Base-by-base conservation (phyloP, 164 flowering plant genomes). In the Stephania cephalantha region DNA sequence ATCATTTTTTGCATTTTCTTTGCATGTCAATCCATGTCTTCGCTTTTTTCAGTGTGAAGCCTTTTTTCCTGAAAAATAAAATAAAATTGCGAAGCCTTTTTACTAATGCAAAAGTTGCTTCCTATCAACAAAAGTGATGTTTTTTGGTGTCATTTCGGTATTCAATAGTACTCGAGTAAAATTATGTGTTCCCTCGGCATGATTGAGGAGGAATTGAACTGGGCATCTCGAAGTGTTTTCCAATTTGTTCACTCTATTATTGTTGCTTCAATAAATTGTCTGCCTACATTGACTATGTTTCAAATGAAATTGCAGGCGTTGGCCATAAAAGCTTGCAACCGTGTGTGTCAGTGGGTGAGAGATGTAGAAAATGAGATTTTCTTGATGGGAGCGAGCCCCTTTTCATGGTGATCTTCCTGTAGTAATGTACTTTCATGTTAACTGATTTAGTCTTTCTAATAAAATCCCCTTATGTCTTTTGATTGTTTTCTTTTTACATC, bases 311-410 rank as follows among this genome's bases (percentile, higher is more conserved):
- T 85, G 82, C 90, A 95, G 99, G 97, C 92, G 46, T 73, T 84
- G 86, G 98, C 99, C 0, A 95, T 95, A 85, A 88, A 89, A 84
- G 84, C 87, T 48, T 95, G 99, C 90, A 95, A 95, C 78, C 85
- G 88, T 61, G 94, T 94, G 12, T 92, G 97, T 78, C 97, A 93
- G 72, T 92, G 99, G 98, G 92, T 95, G 70, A 93, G 92, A 81
- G 97, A 93, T 74, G 90, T 92, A 52, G 99, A 95, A 77, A 95
- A 90, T 79, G 99, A 93, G 78, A 86, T 91, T 67, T 95, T 93
- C 86, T 86, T 93, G 88, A 78, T 90, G 74, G 98, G 98, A 85
- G 97, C 96, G n/a, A 93, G 98, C 85, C 96, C 99, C 53, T 95
- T 91, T 77, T 90, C 97, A 53, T 93, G 99, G 98, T 95, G 89